Conservation (phyloP, 148 eudicot species). For the Rhododendron henanense region DNA sequence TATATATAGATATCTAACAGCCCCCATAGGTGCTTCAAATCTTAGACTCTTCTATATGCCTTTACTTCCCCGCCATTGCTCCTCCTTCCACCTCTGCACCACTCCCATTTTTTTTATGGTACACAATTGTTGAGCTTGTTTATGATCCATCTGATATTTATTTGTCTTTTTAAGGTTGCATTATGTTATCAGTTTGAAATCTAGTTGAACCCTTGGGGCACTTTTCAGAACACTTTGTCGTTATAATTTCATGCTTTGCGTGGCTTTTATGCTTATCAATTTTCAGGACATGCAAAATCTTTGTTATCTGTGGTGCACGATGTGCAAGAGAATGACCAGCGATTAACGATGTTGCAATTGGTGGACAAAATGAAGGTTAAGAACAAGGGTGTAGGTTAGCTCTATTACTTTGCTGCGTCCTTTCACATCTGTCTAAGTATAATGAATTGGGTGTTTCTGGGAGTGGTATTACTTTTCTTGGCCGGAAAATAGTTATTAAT, state of each 20-base stretch:
- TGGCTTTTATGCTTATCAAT: background rate
- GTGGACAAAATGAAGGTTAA: conserved; percentile 3
- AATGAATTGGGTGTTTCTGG: background rate
- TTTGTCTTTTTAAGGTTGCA: background rate
- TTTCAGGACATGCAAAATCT: background rate
- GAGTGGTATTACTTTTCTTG: background rate
- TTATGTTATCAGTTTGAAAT: background rate
- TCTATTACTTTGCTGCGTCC: background rate
- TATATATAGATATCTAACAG: background rate
- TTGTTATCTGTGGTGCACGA: background rate
- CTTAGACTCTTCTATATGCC: background rate
- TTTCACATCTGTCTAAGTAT: background rate
- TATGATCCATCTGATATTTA: background rate
- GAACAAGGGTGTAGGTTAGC: background rate
- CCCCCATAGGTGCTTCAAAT: background rate
- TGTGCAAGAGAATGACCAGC: background rate
- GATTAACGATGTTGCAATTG: background rate
- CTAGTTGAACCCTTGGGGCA: background rate
- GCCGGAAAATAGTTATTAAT: background rate
- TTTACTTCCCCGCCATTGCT: background rate
- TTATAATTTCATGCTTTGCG: background rate
- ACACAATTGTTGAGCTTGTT: background rate
- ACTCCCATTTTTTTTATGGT: background rate
- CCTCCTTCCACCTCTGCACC: background rate
- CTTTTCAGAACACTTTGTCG: background rate